Evolutionary conservation across 2,329 filamentous ascomycete species (phyloP).

Genomic region (Penicillium thymicola): DNA sequence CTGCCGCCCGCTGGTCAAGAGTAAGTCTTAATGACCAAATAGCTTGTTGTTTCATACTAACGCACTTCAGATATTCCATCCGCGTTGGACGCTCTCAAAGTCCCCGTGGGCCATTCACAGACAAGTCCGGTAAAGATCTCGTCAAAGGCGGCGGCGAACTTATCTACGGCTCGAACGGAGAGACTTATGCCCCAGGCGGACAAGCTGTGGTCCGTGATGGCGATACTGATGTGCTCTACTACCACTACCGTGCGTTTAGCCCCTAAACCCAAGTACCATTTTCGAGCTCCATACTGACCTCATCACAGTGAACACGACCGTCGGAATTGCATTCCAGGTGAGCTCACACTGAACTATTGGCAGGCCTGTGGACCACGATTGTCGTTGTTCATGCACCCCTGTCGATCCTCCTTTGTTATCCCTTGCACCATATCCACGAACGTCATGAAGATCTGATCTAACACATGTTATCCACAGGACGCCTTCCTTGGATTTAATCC

Average conservation of each 20-base stretch:
- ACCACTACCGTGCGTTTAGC: conserved; percentile 33
- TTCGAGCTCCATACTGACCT: conserved; percentile 2
- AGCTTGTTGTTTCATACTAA: background rate
- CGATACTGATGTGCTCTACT: conserved; percentile 32
- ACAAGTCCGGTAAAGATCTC: conserved; percentile 54
- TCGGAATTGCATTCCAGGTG: conserved; percentile 31
- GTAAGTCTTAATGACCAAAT: conserved; percentile 16
- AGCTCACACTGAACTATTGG: conserved; percentile 6
- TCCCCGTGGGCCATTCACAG: conserved; percentile 54
- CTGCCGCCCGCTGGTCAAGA: conserved; percentile 55
- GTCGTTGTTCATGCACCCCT: conserved; percentile 5
- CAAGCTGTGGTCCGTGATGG: conserved; percentile 57
- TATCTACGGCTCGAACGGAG: conserved; percentile 58
- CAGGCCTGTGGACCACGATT: conserved; percentile 14
- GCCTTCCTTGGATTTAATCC: conserved; percentile 32
- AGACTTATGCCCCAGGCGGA: conserved; percentile 64
- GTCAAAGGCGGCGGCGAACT: conserved; percentile 57
- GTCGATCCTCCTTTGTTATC: conserved; percentile 21
- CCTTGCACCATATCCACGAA: background rate
- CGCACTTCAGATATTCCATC: conserved; percentile 53
- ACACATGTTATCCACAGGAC: conserved; percentile 23
- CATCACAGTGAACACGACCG: conserved; percentile 28
- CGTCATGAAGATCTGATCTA: conserved; percentile 11
- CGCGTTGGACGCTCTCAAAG: conserved; percentile 58
- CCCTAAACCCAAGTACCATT: background rate